Evolutionary conservation across 1,284 basidiomycete genomes (phyloP).

Genomic region (Apiotrichum mycotoxinovorans): DNA sequence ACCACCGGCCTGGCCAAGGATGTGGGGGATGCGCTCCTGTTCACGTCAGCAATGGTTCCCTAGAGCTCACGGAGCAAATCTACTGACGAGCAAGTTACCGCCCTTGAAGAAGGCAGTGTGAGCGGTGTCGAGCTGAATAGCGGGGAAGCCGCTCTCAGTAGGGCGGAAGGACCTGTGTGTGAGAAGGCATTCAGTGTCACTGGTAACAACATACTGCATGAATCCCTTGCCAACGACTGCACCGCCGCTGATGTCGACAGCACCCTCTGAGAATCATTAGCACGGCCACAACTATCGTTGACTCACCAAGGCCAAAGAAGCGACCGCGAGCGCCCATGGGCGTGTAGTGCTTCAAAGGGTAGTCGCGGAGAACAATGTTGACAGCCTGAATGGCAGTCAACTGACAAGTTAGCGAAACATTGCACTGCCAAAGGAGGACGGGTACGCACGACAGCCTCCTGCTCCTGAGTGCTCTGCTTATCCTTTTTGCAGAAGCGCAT

Average conservation of each 20-base stretch:
- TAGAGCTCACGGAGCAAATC: background rate
- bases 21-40: slow-evolving; percentile 30
- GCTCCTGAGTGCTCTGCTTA: slow-evolving; percentile 35
- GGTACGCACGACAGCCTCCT: slow-evolving; percentile 33
- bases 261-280: slow-evolving; percentile 21
- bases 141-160: slow-evolving; percentile 27
- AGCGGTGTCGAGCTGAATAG: slow-evolving; percentile 47
- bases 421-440: background rate
- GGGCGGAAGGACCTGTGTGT: slow-evolving; percentile 39
- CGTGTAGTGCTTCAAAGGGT: slow-evolving; percentile 34
- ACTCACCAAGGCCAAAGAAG: slow-evolving; percentile 41
- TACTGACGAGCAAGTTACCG: slow-evolving; percentile 39
- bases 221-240: slow-evolving; percentile 47
- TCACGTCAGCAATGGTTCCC: slow-evolving; percentile 7
- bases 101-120: slow-evolving; percentile 47
- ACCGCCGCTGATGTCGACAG: slow-evolving; percentile 34
- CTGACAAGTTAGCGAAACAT: slow-evolving; percentile 17
- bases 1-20: slow-evolving; percentile 37
- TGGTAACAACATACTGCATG: slow-evolving; percentile 30
- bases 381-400: slow-evolving; percentile 42
- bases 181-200: background rate
- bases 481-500: slow-evolving; percentile 39
- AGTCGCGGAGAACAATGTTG: slow-evolving; percentile 47
- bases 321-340: slow-evolving; percentile 45
- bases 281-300: background rate